phyloP scores from a whole-genome alignment of 495 filamentous ascomycete species.

The Xylaria acuta region DNA sequence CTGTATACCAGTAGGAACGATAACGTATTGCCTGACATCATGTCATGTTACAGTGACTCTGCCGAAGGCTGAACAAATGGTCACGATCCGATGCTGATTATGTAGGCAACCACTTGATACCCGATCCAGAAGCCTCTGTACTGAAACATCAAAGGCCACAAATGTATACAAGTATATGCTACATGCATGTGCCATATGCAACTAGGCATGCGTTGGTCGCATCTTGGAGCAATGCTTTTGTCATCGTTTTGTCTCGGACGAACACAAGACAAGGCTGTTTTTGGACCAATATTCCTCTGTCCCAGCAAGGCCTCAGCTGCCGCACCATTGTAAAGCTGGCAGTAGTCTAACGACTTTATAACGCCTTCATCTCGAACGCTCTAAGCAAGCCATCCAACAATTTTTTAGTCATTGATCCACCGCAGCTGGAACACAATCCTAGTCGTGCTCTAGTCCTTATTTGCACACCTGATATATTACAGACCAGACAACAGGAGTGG shows the following conservation, averaged over 20 bases:
- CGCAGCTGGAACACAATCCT: neutral
- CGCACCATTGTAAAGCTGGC: conserved; percentile 1
- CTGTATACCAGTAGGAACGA: neutral
- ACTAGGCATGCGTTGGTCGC: neutral
- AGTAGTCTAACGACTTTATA: neutral
- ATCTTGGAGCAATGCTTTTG: neutral
- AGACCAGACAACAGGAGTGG: neutral
- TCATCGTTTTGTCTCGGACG: neutral
- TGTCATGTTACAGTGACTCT: neutral
- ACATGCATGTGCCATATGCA: neutral
- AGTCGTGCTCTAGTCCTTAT: neutral
- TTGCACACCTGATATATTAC: neutral
- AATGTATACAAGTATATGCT: neutral
- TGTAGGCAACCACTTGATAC: neutral
- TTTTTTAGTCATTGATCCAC: neutral
- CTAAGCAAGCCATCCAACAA: neutral
- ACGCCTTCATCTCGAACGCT: neutral
- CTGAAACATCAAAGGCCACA: neutral
- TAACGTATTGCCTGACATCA: no score
- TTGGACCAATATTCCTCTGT: neutral
- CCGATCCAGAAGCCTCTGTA: neutral
- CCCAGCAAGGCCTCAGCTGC: neutral
- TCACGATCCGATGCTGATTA: neutral
- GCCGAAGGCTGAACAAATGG: neutral
- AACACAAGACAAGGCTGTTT: neutral